Conservation (phyloP, 306 rosid species). For the Sophora flavescens region DNA sequence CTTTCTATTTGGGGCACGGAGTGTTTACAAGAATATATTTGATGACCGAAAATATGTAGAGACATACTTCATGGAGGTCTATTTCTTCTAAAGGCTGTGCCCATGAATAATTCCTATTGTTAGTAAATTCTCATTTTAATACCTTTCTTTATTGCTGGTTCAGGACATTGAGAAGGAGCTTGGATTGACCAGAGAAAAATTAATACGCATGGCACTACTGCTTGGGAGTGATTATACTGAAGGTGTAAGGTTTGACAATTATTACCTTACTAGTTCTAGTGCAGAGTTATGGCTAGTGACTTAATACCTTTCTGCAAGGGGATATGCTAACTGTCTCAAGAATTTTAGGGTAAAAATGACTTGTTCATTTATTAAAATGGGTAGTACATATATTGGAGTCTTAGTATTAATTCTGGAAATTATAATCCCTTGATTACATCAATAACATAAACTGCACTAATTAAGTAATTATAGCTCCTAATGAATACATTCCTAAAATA, state of each 20-base stretch:
- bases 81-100: conserved; percentile 38
- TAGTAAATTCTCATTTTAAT: conserved; percentile 7
- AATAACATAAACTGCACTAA: too few relatives aligned
- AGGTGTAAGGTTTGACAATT: conserved; percentile 80
- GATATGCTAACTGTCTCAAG: conserved; percentile 10
- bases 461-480: too few relatives aligned
- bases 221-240: conserved; percentile 99
- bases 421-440: too few relatives aligned
- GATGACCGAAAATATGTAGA: conserved; percentile 98
- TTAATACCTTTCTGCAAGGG: conserved; percentile 19
- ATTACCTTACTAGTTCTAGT: conserved; percentile 30
- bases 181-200: conserved; percentile 80
- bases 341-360: too few relatives aligned
- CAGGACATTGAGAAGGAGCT: conserved; percentile 96
- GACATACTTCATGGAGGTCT: conserved; percentile 94
- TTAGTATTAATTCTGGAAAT: too few relatives aligned
- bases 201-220: conserved; percentile 88
- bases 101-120: conserved; percentile 13
- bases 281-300: conserved; percentile 42
- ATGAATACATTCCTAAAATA: too few relatives aligned
- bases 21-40: conserved; percentile 95
- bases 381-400: too few relatives aligned
- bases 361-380: too few relatives aligned
- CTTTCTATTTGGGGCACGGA: conserved; percentile 87
- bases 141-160: conserved; percentile 36